Evolutionary conservation across 345 rosid species (phyloP), one percentile per base, ranked within the genome.

Genomic region (Geranium brycei): DNA sequence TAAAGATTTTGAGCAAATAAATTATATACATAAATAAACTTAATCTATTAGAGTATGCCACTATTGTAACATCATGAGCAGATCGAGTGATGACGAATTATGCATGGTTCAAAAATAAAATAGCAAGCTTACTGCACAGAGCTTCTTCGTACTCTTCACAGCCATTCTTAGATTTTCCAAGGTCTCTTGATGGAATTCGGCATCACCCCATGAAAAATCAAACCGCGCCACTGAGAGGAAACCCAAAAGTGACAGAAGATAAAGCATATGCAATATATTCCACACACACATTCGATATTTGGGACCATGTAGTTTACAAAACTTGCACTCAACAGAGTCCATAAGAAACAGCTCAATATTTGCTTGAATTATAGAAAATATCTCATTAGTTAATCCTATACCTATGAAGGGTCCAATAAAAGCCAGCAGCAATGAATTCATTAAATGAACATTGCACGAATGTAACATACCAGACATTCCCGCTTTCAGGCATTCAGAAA

Each of bases 121-220:
- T 14, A n/a, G 38, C 23, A 57, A 67, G 65, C 85, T 76, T 80
- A 83, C 91, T 8, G 80, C 87, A 72, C 91, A 86, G 61, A 86
- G 84, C 75, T 87, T 87, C 75, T 64, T 82, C 30, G 85, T 79
- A 61, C 75, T 67, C 81, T 72, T 87, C 64, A 82, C 62, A 6
- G 92, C 87, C 28, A 66, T 58, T 78, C 63, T 82, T 71, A 86
- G 65, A 76, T 86, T 86, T 56, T 81, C 91, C 76, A 83, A 57
- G 1, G 85, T 84, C 77, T 82, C 83, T 64, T 87, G 89, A 78
- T 87, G 92, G 78, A 71, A 87, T 17, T 75, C 78, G 62, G 73
- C 61, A 62, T 82, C 78, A 5, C 92, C 92, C 89, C 79, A 87
- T 3, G 92, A 87, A 76, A 87, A 87, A 68, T 87, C 89, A 62